Base-by-base conservation (phyloP, 2,329 filamentous ascomycete genomes). In the Uncinocarpus reesii region DNA sequence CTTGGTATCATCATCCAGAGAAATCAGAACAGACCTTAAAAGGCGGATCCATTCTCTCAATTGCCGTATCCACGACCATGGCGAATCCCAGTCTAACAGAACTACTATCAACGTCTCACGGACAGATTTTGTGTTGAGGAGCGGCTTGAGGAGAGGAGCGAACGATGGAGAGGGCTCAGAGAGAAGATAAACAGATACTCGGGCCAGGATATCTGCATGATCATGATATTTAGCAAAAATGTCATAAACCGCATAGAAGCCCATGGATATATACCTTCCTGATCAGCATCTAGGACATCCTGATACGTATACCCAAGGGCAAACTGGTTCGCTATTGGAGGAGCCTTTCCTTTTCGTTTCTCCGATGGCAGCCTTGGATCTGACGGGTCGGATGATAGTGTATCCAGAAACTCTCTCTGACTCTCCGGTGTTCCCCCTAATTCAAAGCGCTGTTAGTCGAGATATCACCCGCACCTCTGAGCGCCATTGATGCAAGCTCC, bases 301-400 rank as follows among this genome's bases (percentile, higher is more conserved):
- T 93, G 87, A 68, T 95, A 95, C 47, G 89, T 95, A 65, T 95
- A 95, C 44, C 89, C 89, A 51, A 95, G 71, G 8, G 89, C 89
- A 66, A 94, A 95, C 62, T 84, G 84, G 62, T 95, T 95, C 48
- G 89, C 89, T 60, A 95, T 78, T 18, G 87, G 86, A 1, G 86
- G 83, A 52, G 77, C 76, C 64, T 78, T 81, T 57, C 65, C 60
- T 58, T 65, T 67, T 43, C 62, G 61, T 49, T 65, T 64, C 47
- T 80, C 78, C 53, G 66, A 68, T 44, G 65, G 64, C 49, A 67
- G 53, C 40, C 62, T 61, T 37, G 66, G 61, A 42, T 67, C 64
- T 41, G 66, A 65, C 6, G 65, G 62, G 46, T 72, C 68, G 38
- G 66, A 65, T 36, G 65, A 65, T 28, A 77, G 60, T 11, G 70